phyloP scores from a whole-genome alignment of 306 rosid genomes.

The Citrullus mucosospermus region DNA sequence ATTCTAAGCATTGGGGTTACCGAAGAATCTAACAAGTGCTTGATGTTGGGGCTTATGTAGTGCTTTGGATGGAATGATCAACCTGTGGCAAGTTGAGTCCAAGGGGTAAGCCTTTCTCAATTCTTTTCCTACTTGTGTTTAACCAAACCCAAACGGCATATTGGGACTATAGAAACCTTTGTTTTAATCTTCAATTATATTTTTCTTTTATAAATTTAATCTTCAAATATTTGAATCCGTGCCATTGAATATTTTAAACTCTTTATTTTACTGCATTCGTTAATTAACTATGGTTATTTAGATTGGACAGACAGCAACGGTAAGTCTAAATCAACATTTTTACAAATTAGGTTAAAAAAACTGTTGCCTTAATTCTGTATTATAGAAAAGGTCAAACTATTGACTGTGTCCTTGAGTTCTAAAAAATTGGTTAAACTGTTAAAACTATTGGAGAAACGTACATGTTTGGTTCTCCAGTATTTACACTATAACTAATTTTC shows the following conservation, averaged over 20 bases:
- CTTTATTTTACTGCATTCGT: background rate
- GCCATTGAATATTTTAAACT: background rate
- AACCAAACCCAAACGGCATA: background rate
- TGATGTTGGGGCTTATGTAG: conserved; percentile 25
- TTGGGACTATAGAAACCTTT: background rate
- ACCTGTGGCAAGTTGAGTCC: conserved; percentile 58
- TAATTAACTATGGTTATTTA: background rate
- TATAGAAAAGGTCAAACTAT: background rate
- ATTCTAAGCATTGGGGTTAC: background rate
- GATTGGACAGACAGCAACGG: background rate
- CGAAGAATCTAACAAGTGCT: conserved; percentile 1
- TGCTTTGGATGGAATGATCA: conserved; percentile 72
- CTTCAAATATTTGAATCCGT: background rate
- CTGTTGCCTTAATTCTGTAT: background rate
- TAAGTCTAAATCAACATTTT: background rate
- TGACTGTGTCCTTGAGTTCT: background rate
- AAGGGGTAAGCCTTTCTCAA: conserved; percentile 27
- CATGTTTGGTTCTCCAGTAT: background rate
- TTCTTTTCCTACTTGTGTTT: background rate
- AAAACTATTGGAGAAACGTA: background rate
- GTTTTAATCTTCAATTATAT: background rate
- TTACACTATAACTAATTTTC: background rate
- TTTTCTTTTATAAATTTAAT: background rate
- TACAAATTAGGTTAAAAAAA: background rate
- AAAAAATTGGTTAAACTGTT: background rate